Evolutionary conservation across 805 yeast genomes (phyloP).

Genomic region (Hyphopichia homilentoma): DNA sequence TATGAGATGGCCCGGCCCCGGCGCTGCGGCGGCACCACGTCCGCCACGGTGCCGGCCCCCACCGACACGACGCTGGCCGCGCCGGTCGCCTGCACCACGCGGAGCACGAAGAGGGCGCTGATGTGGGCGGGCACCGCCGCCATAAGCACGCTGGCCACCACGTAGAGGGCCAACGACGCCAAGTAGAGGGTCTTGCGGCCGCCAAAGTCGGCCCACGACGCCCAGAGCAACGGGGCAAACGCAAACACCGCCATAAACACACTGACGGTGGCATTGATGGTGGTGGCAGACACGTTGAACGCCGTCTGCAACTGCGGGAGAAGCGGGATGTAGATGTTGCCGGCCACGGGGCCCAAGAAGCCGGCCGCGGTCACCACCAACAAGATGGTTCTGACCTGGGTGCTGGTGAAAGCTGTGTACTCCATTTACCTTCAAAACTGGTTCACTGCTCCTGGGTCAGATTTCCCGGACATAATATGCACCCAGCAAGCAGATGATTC

Average conservation of each 20-base stretch:
- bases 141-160: slow-evolving; percentile 24
- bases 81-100: slow-evolving; percentile 36
- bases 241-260: slow-evolving; percentile 57
- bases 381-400: slow-evolving; percentile 30
- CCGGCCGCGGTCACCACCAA: slow-evolving; percentile 45
- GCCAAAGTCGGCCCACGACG: slow-evolving; percentile 50
- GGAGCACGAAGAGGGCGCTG: slow-evolving; percentile 23
- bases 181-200: slow-evolving; percentile 37
- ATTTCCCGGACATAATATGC: no score
- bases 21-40: slow-evolving; percentile 24
- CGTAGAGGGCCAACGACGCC: slow-evolving; percentile 21
- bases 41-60: slow-evolving; percentile 36
- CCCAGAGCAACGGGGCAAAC: slow-evolving; percentile 55
- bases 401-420: slow-evolving; percentile 31
- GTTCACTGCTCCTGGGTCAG: no score
- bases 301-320: slow-evolving; percentile 41
- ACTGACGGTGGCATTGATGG: slow-evolving; percentile 54
- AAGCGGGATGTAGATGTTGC: slow-evolving; percentile 56
- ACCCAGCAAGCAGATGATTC: no score
- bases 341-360: slow-evolving; percentile 54
- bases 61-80: slow-evolving; percentile 34
- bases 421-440: no score
- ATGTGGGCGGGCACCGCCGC: slow-evolving; percentile 29
- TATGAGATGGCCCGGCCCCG: slow-evolving; percentile 30
- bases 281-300: slow-evolving; percentile 37